Evolutionary conservation across 2,329 filamentous ascomycete genomes (phyloP).

Genomic region (Ilyonectria mors-panacis): DNA sequence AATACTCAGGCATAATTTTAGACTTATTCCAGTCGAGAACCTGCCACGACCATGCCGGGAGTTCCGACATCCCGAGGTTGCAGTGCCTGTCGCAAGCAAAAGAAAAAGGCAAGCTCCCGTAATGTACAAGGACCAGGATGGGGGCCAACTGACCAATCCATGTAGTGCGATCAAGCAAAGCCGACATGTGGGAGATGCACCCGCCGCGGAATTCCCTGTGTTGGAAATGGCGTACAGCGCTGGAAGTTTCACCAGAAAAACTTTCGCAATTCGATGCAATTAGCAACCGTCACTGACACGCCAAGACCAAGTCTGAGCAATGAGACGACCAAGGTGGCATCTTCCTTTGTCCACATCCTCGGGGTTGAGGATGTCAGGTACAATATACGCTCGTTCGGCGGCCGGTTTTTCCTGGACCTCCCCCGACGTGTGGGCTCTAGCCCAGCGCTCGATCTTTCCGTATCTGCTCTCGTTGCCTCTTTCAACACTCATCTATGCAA

Average conservation of each 20-base stretch:
- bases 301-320: conserved; percentile 34
- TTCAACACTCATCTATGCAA: conserved; percentile 31
- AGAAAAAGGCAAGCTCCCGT: conserved; percentile 11
- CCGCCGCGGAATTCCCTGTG: conserved; percentile 33
- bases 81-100: conserved; percentile 16
- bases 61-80: conserved; percentile 5
- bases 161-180: not conserved
- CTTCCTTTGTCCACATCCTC: conserved; percentile 37
- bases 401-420: conserved; percentile 32
- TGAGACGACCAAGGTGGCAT: conserved; percentile 25
- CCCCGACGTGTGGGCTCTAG: conserved; percentile 35
- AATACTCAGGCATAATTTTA: too few relatives aligned
- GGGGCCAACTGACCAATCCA: not conserved
- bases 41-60: not conserved
- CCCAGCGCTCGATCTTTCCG: conserved; percentile 33
- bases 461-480: conserved; percentile 35
- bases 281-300: not conserved
- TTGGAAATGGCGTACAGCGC: conserved; percentile 40
- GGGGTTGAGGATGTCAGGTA: conserved; percentile 40
- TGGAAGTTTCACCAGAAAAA: conserved; percentile 37
- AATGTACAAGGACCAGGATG: not conserved
- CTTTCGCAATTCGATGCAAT: not conserved
- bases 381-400: conserved; percentile 39
- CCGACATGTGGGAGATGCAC: conserved; percentile 39
- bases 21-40: too few relatives aligned